These are phyloP conservation scores for Corniculantispora saksenae DNA, from an alignment of 2,329 filamentous ascomycete species.

Conservation along the genomic window DNA sequence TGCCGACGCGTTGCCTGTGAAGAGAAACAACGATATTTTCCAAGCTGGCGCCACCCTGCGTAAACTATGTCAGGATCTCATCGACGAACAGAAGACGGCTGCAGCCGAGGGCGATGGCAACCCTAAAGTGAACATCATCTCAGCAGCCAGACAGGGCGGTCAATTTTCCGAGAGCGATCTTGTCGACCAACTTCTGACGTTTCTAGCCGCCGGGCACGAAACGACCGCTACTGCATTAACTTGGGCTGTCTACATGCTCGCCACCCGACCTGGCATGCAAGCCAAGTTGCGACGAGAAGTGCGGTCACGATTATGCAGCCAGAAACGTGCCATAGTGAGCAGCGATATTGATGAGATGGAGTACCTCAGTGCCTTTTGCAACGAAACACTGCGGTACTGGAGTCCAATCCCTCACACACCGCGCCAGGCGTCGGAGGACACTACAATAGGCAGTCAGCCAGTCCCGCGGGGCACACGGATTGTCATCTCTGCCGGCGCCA, in stretches of 20 bases:
- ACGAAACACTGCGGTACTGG: constrained; percentile 73
- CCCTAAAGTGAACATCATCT: constrained; percentile 73
- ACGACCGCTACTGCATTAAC: constrained; percentile 76
- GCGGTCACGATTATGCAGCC: constrained; percentile 58
- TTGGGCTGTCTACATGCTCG: constrained; percentile 71
- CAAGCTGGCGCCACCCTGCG: background rate
- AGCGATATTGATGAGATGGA: constrained; percentile 65
- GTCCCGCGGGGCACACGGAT: constrained; percentile 73
- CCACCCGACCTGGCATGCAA: constrained; percentile 65
- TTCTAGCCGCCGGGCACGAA: constrained; percentile 80
- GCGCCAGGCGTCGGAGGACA: constrained; percentile 64
- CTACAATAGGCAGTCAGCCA: constrained; percentile 62
- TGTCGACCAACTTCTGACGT: constrained; percentile 86
- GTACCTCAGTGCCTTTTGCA: constrained; percentile 69
- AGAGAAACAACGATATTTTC: background rate
- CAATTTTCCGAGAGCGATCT: constrained; percentile 76
- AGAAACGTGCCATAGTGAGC: constrained; percentile 34
- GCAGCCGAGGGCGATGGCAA: constrained; percentile 39
- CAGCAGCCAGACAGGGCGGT: constrained; percentile 74
- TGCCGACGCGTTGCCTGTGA: background rate
- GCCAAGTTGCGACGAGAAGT: constrained; percentile 68
- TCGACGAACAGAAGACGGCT: constrained; percentile 58
- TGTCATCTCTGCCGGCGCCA: constrained; percentile 63
- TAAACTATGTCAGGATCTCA: background rate
- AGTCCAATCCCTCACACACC: constrained; percentile 71